Evolutionary conservation across 345 rosid species (phyloP).

Genomic region (Gossypium raimondii): DNA sequence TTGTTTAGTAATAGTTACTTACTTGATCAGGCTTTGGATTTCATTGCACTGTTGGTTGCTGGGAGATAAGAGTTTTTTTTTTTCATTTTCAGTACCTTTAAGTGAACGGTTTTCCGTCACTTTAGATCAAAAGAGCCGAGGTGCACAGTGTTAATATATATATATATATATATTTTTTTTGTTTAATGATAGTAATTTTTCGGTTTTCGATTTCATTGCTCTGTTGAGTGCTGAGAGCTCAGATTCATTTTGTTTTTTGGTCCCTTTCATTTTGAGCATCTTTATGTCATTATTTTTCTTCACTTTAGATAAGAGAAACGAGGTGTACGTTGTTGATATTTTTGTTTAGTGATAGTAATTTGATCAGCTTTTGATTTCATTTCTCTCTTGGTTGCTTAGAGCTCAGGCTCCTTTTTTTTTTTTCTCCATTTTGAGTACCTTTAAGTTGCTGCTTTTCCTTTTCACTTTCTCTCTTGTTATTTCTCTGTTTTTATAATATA

Average conservation of each 20-base stretch:
- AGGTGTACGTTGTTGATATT: not conserved
- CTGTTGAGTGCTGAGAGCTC: not conserved
- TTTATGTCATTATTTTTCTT: not conserved
- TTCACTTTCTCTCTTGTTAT: not conserved
- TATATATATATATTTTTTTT: too few species aligned
- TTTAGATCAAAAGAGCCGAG: not conserved
- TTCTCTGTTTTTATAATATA: not conserved
- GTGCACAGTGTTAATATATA: not conserved
- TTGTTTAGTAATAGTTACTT: not conserved
- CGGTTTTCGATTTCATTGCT: not conserved
- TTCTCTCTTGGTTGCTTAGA: not conserved
- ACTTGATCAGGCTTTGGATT: not conserved
- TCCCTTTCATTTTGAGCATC: not conserved
- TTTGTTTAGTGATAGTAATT: not conserved
- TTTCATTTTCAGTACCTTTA: not conserved
- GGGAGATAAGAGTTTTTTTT: too few species aligned
- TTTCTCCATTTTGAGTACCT: not conserved
- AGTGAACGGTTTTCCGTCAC: not conserved
- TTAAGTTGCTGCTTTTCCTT: not conserved
- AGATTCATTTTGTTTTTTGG: not conserved
- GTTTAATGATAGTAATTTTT: not conserved
- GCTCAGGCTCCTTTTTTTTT: not conserved
- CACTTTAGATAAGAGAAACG: not conserved
- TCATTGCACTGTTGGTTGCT: not conserved
- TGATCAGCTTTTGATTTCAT: not conserved